Evolutionary conservation across 768 basidiomycete species (phyloP).

Genomic region (Serendipita sp.): DNA sequence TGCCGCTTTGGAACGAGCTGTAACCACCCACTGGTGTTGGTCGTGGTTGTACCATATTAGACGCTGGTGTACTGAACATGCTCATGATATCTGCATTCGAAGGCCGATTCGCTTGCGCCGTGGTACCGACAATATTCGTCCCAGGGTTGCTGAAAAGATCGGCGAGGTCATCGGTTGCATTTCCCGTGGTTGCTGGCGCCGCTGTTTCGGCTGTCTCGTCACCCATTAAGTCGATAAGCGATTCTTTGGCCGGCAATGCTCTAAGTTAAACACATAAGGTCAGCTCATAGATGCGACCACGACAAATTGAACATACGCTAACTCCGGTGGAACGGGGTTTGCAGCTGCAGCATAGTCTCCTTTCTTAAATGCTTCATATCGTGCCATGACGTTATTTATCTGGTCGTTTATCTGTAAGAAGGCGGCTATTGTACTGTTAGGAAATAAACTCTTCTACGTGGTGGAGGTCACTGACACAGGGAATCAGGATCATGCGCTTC

Average conservation of each 20-base stretch:
- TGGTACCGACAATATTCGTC: background rate
- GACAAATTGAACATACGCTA: conserved; percentile 17
- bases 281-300: background rate
- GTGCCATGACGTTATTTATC: conserved; percentile 78
- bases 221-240: conserved; percentile 72
- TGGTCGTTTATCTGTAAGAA: conserved; percentile 95
- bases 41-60: conserved; percentile 1
- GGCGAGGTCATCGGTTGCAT: conserved; percentile 38
- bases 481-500: conserved; percentile 80
- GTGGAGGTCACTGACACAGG: conserved; percentile 44
- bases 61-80: conserved; percentile 3
- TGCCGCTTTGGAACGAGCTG: conserved; percentile 11
- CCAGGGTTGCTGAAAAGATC: conserved; percentile 30
- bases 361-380: conserved; percentile 85
- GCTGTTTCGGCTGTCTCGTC: conserved; percentile 13
- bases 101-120: background rate
- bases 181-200: conserved; percentile 11
- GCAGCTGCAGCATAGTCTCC: conserved; percentile 65
- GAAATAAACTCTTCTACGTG: background rate
- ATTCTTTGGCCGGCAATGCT: conserved; percentile 21
- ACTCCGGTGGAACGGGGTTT: conserved; percentile 51
- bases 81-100: conserved; percentile 1
- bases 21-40: conserved; percentile 12
- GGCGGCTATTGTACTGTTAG: conserved; percentile 41
- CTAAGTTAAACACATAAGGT: conserved; percentile 6